Evolutionary conservation across 306 rosid genomes (phyloP).

Genomic region (Fagus sylvatica): DNA sequence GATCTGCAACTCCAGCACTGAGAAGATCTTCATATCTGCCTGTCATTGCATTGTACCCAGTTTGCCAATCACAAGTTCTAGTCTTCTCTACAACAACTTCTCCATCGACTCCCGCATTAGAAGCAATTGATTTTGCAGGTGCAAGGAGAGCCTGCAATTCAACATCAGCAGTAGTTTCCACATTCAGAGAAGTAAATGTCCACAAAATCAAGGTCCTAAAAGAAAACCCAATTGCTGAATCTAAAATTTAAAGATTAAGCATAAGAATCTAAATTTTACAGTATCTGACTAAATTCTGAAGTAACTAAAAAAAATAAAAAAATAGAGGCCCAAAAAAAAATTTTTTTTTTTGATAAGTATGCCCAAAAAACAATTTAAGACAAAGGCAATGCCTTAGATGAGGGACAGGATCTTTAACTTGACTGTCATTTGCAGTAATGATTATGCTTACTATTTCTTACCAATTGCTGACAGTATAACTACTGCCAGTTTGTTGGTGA

Average conservation of each 20-base stretch:
- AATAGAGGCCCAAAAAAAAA: too few species aligned
- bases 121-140: conserved; percentile 81
- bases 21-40: conserved; percentile 79
- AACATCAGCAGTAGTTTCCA: conserved; percentile 18
- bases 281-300: neutral
- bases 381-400: neutral
- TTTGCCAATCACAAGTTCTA: conserved; percentile 62
- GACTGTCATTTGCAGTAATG: neutral
- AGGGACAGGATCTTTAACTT: neutral
- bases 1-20: conserved; percentile 80
- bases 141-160: conserved; percentile 77
- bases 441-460: neutral
- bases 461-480: neutral
- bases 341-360: too few species aligned
- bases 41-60: conserved; percentile 84
- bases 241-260: neutral
- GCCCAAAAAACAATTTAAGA: neutral
- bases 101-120: conserved; percentile 88
- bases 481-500: neutral
- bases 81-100: conserved; percentile 81
- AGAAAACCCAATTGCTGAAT: neutral
- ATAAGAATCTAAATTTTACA: neutral
- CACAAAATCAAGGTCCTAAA: neutral
- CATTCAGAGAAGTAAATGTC: conserved; percentile 8
- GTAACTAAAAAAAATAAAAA: neutral